Conservation (phyloP, 176 grass and related monocot species). For the Cocos nucifera region DNA sequence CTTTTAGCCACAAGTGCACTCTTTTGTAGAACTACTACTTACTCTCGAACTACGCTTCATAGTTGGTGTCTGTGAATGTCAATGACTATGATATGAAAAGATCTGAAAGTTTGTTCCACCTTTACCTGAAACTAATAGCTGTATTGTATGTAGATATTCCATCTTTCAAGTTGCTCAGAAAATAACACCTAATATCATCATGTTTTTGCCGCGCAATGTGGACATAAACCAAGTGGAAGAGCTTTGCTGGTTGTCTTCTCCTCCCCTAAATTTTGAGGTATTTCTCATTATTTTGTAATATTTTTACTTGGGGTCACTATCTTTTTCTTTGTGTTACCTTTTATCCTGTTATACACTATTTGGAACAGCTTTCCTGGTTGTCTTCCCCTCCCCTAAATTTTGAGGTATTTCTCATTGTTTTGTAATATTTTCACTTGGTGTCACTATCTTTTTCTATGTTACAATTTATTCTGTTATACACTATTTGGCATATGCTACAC, state of each 20-base stretch:
- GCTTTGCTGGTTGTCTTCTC: constrained; percentile 52
- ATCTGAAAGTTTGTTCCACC: not conserved
- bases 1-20: no score
- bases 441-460: no score
- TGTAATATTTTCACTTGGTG: not conserved
- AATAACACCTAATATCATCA: constrained; percentile 48
- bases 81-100: not conserved
- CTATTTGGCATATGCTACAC: not conserved
- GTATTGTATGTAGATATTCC: constrained; percentile 16
- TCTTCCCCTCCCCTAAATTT: constrained; percentile 45
- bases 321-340: not conserved
- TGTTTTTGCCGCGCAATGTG: constrained; percentile 65
- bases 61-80: no score
- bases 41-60: no score
- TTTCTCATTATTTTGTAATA: not conserved
- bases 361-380: constrained; percentile 60
- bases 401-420: constrained; percentile 19
- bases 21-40: no score
- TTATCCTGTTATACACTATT: not conserved
- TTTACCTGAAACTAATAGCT: not conserved
- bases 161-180: constrained; percentile 47
- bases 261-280: constrained; percentile 51
- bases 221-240: constrained; percentile 48
- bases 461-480: not conserved
- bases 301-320: no score